These are phyloP conservation scores for Ambrosiella cleistominuta DNA, from an alignment of 2,329 filamentous ascomycete genomes.

Conservation along the genomic window DNA sequence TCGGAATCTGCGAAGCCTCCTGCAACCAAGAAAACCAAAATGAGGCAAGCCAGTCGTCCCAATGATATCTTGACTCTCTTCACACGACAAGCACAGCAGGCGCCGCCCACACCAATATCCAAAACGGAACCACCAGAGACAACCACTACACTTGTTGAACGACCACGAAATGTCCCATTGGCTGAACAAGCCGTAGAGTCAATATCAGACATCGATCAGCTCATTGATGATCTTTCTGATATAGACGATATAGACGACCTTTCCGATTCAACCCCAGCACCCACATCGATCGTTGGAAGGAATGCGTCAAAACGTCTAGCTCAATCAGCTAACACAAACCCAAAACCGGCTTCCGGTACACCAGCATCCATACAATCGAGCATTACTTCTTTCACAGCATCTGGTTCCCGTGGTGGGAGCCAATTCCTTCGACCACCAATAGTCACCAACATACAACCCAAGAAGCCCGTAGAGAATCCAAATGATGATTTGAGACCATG, in stretches of 20 bases:
- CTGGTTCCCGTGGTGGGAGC: slow-evolving; percentile 26
- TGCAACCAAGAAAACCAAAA: slow-evolving; percentile 26
- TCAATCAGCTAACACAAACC: slow-evolving; percentile 8
- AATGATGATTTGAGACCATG: slow-evolving; percentile 55
- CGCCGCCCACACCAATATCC: slow-evolving; percentile 14
- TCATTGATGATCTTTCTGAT: slow-evolving; percentile 4
- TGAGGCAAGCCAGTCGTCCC: slow-evolving; percentile 33
- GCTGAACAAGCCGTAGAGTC: slow-evolving; percentile 27
- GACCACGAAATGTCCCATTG: slow-evolving; percentile 14
- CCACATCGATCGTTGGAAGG: slow-evolving; percentile 36
- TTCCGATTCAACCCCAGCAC: slow-evolving; percentile 21
- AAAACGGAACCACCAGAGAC: slow-evolving; percentile 4
- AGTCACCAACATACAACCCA: not conserved
- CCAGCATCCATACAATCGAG: not conserved
- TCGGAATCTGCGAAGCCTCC: slow-evolving; percentile 26
- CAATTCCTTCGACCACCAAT: slow-evolving; percentile 31
- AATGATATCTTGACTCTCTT: slow-evolving; percentile 42
- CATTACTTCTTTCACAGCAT: slow-evolving; percentile 11
- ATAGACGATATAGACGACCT: slow-evolving; percentile 8
- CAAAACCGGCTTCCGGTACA: slow-evolving; percentile 14
- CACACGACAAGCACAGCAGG: slow-evolving; percentile 40
- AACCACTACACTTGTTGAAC: slow-evolving; percentile 12
- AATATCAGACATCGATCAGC: slow-evolving; percentile 35
- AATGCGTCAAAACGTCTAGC: slow-evolving; percentile 22
- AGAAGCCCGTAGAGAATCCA: slow-evolving; percentile 10